A percentile compares a stretch with the other conserved stretches of the same genome.
Evolutionary conservation across 495 filamentous ascomycete genomes (phyloP).

Genomic region (Podospora pseudopauciseta): DNA sequence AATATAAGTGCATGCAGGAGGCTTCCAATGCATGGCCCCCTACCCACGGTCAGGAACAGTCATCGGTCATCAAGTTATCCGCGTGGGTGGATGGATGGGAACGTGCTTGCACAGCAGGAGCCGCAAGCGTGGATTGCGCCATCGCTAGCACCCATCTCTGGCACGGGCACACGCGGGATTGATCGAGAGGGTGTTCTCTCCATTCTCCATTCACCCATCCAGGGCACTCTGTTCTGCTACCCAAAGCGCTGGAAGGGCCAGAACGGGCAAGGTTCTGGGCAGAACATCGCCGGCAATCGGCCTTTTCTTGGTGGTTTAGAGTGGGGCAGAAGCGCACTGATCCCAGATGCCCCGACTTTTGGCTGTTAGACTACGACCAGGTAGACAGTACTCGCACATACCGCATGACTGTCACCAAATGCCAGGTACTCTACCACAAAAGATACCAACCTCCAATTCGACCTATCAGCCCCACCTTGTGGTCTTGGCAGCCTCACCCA

Average conservation of each 20-base stretch:
- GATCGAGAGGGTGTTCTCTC: background rate
- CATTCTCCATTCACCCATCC: background rate
- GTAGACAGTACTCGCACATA: background rate
- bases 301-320: slow-evolving; percentile 12
- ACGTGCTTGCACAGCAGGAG: slow-evolving; percentile 8
- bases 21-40: background rate
- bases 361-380: background rate
- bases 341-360: background rate
- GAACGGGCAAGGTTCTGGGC: background rate
- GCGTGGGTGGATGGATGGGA: slow-evolving; percentile 1
- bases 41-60: background rate
- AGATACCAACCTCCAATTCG: background rate
- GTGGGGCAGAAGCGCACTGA: background rate
- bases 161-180: slow-evolving; percentile 2
- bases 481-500: slow-evolving; percentile 21
- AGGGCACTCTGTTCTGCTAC: background rate
- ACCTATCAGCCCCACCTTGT: background rate
- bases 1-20: background rate
- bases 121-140: slow-evolving; percentile 36
- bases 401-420: background rate
- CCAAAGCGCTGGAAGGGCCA: background rate
- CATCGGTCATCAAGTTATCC: background rate
- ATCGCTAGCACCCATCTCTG: slow-evolving; percentile 18
- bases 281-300: slow-evolving; percentile 29
- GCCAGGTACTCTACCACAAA: background rate